Conservation (phyloP, 2,329 filamentous ascomycete genomes). For the Fusarium zealandicum region DNA sequence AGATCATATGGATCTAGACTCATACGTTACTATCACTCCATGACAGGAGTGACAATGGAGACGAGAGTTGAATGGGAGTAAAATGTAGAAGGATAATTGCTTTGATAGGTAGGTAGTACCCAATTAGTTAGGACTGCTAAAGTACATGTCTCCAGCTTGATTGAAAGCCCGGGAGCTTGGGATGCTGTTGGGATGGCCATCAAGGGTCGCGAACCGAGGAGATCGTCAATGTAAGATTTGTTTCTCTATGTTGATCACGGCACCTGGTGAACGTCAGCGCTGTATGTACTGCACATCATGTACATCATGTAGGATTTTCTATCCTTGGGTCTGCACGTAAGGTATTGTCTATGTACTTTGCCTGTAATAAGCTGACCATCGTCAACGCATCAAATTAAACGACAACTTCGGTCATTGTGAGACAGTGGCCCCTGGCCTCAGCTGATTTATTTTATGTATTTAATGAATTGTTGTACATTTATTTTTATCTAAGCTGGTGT, state of each 20-base stretch:
- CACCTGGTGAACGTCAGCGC: background rate
- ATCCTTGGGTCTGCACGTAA: background rate
- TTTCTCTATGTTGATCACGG: constrained; percentile 20
- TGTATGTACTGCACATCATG: background rate
- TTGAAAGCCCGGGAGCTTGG: no score
- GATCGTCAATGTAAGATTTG: constrained; percentile 20
- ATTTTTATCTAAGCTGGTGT: no score
- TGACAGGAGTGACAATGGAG: constrained; percentile 1
- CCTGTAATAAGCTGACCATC: no score
- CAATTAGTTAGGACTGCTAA: background rate
- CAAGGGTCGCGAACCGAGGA: constrained; percentile 12
- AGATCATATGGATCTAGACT: constrained; percentile 18
- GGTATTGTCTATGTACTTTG: no score
- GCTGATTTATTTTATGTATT: no score
- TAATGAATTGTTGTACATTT: no score
- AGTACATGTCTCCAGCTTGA: no score
- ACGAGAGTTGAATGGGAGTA: background rate
- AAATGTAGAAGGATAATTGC: background rate
- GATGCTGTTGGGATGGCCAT: background rate
- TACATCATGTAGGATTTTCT: background rate
- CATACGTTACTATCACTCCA: background rate
- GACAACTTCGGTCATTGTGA: no score
- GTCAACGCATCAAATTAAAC: no score
- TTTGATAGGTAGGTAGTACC: background rate
- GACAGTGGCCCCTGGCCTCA: no score